Percentiles rank a stretch among this genome's conserved stretches.
Conservation (phyloP, 352 stramenopile genomes). For the Phytophthora macrochlamydospora region DNA sequence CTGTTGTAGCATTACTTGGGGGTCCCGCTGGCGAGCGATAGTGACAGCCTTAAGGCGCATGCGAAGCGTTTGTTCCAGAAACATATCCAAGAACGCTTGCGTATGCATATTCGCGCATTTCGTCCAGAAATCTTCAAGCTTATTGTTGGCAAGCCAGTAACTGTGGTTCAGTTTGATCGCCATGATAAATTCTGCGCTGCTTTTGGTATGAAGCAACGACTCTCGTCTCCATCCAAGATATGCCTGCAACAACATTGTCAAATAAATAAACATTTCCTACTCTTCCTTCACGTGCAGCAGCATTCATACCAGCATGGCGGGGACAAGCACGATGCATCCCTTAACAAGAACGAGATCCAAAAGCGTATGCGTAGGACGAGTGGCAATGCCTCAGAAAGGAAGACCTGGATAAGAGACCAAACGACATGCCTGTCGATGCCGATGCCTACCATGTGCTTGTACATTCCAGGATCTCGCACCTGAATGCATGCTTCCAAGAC, state of each 20-base stretch:
- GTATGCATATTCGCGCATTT: conserved; percentile 44
- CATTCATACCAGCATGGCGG: conserved; percentile 40
- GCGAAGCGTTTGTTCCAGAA: conserved; percentile 30
- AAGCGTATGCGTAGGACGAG: conserved; percentile 48
- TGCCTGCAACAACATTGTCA: conserved; percentile 14
- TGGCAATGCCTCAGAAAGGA: conserved; percentile 38
- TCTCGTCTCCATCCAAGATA: conserved; percentile 46
- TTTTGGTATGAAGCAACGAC: conserved; percentile 31
- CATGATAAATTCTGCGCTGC: conserved; percentile 23
- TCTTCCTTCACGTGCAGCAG: background rate
- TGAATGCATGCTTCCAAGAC: conserved; percentile 52
- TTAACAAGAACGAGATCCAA: conserved; percentile 55
- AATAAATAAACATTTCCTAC: background rate
- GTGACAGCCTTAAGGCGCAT: conserved; percentile 48
- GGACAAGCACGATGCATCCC: conserved; percentile 48
- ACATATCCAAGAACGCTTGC: conserved; percentile 41
- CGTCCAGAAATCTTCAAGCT: conserved; percentile 51
- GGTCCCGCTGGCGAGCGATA: conserved; percentile 33
- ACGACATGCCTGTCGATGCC: conserved; percentile 36
- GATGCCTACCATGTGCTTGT: conserved; percentile 47
- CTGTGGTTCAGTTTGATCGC: conserved; percentile 33
- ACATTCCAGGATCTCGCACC: conserved; percentile 30
- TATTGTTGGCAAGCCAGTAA: conserved; percentile 44
- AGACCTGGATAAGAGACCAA: conserved; percentile 44
- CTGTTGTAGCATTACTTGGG: conserved; percentile 23